Base-by-base conservation (phyloP, 176 grass and related monocot species). In the Rhynchospora pubera region DNA sequence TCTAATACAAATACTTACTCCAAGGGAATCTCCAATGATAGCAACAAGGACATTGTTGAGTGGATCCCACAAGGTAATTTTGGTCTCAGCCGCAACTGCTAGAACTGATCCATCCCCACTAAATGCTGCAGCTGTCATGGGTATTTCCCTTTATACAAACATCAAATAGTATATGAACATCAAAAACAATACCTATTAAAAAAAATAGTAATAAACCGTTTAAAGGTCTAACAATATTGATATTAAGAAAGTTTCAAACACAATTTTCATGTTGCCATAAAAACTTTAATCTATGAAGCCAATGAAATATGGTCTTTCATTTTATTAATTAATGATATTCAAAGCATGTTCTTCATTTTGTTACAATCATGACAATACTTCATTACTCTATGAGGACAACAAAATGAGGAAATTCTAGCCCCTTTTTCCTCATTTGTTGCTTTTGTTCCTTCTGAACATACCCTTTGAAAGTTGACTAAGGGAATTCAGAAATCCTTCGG, bases 21-120 rank as follows among this genome's bases (percentile, higher is more conserved):
- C 94, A 82, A 90, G 65, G 53, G 96, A 82, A 87, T 95, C 92
- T 85, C 92, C 90, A 90, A 99, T 91, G 11, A 95, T 77, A 19
- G 90, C 92, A 67, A 99, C 90, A 86, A 99, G 92, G 0, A 77
- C 26, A n/a, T 95, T 99, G 78, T 79, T 88, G 64, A 93, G 87
- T 51, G 96, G 92, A 77, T 99, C 96, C 96, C 96, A 99, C 85
- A 99, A 64, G 47, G 96, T 99, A 71, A 99, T 83, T 45, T 85
- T 64, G 82, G 75, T 83, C 87, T 95, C 92, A 51, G 96, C 96
- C 21, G 96, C 92, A 86, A 99, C 89, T 5, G 91, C 96, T 48
- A 99, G 92, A 84, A 95, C 92, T 57, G 96, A 99, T 85, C 96
- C 96, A 88, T 99, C 96, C 9, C 68, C 89, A 60, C 92, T 94